Evolutionary conservation across 495 filamentous ascomycete species (phyloP).

Genomic region (Lepraria neglecta): DNA sequence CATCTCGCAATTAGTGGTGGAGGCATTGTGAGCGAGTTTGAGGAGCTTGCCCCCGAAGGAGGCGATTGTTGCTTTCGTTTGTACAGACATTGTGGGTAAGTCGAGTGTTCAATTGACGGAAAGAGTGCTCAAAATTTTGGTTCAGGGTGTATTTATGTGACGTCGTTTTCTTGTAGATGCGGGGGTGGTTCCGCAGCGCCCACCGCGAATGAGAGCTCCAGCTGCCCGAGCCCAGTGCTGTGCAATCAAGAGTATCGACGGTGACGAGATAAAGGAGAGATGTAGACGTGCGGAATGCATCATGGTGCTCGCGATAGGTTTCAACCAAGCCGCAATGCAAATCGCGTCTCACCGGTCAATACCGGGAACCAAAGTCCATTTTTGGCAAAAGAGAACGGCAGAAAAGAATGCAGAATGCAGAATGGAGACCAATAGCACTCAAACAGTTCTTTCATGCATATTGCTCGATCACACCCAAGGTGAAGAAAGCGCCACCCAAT

Average conservation of each 20-base stretch:
- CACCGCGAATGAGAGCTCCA: neutral
- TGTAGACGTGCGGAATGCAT: too few relatives aligned
- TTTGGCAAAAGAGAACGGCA: slow-evolving; percentile 7
- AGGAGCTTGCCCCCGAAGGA: slow-evolving; percentile 93
- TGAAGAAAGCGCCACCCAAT: slow-evolving; percentile 9
- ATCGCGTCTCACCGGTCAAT: too few relatives aligned
- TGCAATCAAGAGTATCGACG: neutral
- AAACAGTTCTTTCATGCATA: too few relatives aligned
- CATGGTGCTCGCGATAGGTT: too few relatives aligned
- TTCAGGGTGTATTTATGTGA: neutral
- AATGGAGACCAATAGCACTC: neutral
- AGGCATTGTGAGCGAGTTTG: slow-evolving; percentile 80
- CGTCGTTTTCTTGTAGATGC: slow-evolving; percentile 3
- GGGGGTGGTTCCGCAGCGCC: slow-evolving; percentile 13
- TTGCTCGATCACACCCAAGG: neutral
- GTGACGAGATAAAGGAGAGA: neutral
- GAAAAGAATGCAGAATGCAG: neutral
- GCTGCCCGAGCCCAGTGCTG: neutral
- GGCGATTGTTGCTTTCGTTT: slow-evolving; percentile 80
- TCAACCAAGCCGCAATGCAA: neutral
- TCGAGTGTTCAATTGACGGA: neutral
- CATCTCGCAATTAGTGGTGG: slow-evolving; percentile 59
- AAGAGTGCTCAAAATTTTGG: neutral
- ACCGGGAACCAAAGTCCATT: neutral
- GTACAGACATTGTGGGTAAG: slow-evolving; percentile 57